A percentile compares a stretch with the other conserved stretches of the same genome.
Evolutionary conservation across 2,329 filamentous ascomycete species (phyloP).

Genomic region (Exserohilum rostratum): DNA sequence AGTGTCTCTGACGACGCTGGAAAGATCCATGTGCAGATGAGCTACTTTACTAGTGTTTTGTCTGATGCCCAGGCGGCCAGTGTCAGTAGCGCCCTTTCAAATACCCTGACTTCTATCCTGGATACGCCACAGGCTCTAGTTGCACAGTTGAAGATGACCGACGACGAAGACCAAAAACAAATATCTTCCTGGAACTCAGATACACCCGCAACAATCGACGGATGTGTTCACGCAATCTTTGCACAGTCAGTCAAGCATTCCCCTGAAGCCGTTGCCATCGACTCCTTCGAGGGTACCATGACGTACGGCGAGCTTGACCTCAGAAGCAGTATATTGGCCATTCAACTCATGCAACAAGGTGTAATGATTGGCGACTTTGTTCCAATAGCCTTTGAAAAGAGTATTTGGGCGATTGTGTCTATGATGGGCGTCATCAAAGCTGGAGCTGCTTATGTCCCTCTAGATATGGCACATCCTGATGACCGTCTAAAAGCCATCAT

Average conservation of each 20-base stretch:
- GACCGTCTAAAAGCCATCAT: neutral
- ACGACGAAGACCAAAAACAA: neutral
- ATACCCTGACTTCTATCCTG: neutral
- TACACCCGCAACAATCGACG: neutral
- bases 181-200: neutral
- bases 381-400: constrained; percentile 24
- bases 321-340: constrained; percentile 7
- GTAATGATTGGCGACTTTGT: constrained; percentile 10
- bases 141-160: neutral
- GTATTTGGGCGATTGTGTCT: constrained; percentile 32
- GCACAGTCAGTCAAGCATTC: neutral
- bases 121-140: neutral
- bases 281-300: constrained; percentile 12
- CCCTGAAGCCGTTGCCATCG: constrained; percentile 16
- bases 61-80: neutral
- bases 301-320: constrained; percentile 22
- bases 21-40: neutral
- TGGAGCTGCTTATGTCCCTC: constrained; percentile 47
- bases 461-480: constrained; percentile 3
- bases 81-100: neutral
- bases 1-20: neutral
- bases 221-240: too few species aligned
- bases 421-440: constrained; percentile 51
- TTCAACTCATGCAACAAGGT: constrained; percentile 3
- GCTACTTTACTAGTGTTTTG: constrained; percentile 1